phyloP scores from a whole-genome alignment of 805 yeast species.

The Monosporozyma servazzii region DNA sequence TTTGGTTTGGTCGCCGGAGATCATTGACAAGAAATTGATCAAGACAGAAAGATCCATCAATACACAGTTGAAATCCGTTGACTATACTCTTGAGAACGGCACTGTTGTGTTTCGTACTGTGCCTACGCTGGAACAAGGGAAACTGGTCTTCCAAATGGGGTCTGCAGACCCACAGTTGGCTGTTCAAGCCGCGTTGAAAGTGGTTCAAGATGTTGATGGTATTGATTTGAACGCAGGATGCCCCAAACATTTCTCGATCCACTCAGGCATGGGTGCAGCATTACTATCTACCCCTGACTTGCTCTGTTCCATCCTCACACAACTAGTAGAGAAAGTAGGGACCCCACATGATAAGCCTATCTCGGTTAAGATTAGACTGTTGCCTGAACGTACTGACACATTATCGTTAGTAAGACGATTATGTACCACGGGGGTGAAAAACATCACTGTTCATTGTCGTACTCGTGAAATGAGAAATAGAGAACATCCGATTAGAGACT shows the following conservation, averaged over 20 bases:
- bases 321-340: slow-evolving; percentile 74
- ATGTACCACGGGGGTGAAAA: slow-evolving; percentile 70
- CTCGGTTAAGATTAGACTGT: slow-evolving; percentile 79
- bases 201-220: slow-evolving; percentile 82
- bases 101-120: slow-evolving; percentile 66
- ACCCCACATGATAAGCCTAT: slow-evolving; percentile 67
- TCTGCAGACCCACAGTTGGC: slow-evolving; percentile 78
- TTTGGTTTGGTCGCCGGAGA: slow-evolving; percentile 93
- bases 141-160: slow-evolving; percentile 83
- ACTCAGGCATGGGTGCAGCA: slow-evolving; percentile 98
- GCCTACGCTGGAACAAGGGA: slow-evolving; percentile 51
- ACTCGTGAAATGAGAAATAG: slow-evolving; percentile 83
- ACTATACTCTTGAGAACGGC: slow-evolving; percentile 37
- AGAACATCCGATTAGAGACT: slow-evolving; percentile 68
- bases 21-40: slow-evolving; percentile 75
- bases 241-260: slow-evolving; percentile 91
- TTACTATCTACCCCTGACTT: slow-evolving; percentile 72
- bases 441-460: slow-evolving; percentile 87
- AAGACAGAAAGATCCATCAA: slow-evolving; percentile 61
- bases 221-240: slow-evolving; percentile 95
- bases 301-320: slow-evolving; percentile 56
- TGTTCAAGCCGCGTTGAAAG: slow-evolving; percentile 73
- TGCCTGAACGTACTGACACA: slow-evolving; percentile 56
- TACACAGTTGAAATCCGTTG: slow-evolving; percentile 47
- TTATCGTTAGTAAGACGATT: slow-evolving; percentile 47